phyloP scores from a whole-genome alignment of 208 protist genomes.

The Trypanosoma lewisi region DNA sequence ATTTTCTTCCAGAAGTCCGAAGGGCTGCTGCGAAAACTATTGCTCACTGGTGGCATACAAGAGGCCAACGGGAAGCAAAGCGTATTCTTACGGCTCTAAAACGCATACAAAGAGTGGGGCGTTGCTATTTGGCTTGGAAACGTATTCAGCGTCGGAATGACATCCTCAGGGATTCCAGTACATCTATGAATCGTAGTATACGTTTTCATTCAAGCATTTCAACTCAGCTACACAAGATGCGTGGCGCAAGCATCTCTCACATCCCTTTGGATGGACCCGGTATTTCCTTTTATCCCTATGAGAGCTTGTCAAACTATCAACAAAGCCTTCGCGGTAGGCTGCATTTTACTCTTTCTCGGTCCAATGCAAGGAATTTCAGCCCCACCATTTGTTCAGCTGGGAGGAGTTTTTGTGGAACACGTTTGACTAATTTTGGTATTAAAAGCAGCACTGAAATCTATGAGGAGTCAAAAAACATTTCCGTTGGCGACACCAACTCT shows the following conservation, averaged over 20 bases:
- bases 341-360: not conserved
- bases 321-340: not conserved
- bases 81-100: not conserved
- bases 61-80: not conserved
- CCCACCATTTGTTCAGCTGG: not conserved
- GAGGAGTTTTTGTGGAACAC: not conserved
- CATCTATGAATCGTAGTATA: not conserved
- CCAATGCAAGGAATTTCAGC: not conserved
- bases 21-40: constrained; percentile 4
- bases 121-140: not conserved
- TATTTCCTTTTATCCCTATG: not conserved
- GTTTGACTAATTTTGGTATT: not conserved
- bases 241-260: not conserved
- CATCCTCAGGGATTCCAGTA: not conserved
- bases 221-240: not conserved
- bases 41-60: constrained; percentile 5
- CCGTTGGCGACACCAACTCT: not conserved
- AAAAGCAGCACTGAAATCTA: not conserved
- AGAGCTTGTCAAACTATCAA: not conserved
- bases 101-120: constrained; percentile 11
- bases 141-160: not conserved
- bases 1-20: not conserved
- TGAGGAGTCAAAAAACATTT: not conserved
- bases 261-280: not conserved
- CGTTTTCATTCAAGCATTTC: not conserved